A percentile compares a stretch with the other conserved stretches of the same genome.
phyloP scores from a whole-genome alignment of 1,139 yeast genomes.

The Magnusiomyces suaveolens region DNA sequence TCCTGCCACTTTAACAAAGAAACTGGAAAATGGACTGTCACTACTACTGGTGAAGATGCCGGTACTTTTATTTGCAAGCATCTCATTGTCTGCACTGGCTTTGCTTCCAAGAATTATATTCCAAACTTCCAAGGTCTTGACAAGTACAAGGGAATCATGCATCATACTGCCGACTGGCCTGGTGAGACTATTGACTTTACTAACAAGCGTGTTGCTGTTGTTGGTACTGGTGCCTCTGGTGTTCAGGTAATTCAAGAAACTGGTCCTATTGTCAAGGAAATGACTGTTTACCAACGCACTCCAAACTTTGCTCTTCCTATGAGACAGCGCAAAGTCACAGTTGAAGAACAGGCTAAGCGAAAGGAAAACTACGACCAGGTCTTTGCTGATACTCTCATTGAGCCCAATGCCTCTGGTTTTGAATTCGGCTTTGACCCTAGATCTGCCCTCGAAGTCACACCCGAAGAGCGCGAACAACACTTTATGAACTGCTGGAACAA shows the following conservation, averaged over 20 bases:
- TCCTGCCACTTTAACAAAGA: constrained; percentile 32
- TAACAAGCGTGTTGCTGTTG: constrained; percentile 35
- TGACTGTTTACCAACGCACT: constrained; percentile 26
- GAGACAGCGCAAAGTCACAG: constrained; percentile 18
- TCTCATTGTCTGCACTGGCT: constrained; percentile 30
- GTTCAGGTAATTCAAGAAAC: constrained; percentile 34
- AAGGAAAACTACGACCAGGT: constrained; percentile 16
- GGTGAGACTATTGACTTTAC: constrained; percentile 28
- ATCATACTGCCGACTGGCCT: constrained; percentile 45
- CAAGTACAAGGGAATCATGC: constrained; percentile 38
- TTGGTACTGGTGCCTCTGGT: constrained; percentile 43
- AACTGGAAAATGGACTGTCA: constrained; percentile 34
- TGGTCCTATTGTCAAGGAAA: constrained; percentile 19
- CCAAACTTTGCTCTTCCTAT: constrained; percentile 27
- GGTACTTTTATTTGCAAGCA: constrained; percentile 32
- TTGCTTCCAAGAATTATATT: constrained; percentile 18
- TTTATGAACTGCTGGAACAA: constrained; percentile 19
- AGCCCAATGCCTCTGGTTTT: constrained; percentile 21
- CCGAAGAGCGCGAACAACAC: constrained; percentile 22
- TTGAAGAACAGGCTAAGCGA: constrained; percentile 11
- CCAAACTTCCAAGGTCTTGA: constrained; percentile 30
- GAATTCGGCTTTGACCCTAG: constrained; percentile 15
- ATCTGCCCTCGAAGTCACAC: constrained; percentile 16
- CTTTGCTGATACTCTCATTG: constrained; percentile 15
- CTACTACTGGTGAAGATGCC: constrained; percentile 32